These are phyloP conservation scores for Lactifluus subvellereus DNA, from an alignment of 768 basidiomycete genomes.

Conservation along the genomic window DNA sequence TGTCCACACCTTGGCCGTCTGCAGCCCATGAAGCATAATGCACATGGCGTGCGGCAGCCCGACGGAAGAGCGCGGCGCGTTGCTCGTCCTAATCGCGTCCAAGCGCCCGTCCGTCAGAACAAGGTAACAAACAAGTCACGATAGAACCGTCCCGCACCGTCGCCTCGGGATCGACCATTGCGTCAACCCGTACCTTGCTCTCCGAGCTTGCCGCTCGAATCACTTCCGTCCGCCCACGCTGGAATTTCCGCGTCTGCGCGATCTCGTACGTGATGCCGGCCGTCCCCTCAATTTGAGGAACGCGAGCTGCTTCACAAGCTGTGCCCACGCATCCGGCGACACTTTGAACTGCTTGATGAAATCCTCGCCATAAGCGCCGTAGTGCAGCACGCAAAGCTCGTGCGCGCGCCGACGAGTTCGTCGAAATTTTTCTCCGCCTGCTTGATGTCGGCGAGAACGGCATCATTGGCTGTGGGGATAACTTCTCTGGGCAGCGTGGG, in stretches of 20 bases:
- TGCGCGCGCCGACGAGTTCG: conserved; percentile 62
- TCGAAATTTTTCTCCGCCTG: conserved; percentile 66
- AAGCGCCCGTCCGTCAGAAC: neutral
- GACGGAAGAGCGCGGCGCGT: conserved; percentile 62
- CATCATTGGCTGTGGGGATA: conserved; percentile 57
- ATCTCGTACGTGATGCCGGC: conserved; percentile 88
- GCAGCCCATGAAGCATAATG: conserved; percentile 89
- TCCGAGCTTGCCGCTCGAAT: conserved; percentile 82
- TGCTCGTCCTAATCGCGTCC: conserved; percentile 41
- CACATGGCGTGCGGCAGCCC: conserved; percentile 73
- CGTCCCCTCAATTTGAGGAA: conserved; percentile 79
- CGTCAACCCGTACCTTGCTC: conserved; percentile 78
- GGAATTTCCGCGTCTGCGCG: conserved; percentile 89
- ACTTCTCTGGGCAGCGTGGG: conserved; percentile 54
- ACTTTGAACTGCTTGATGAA: conserved; percentile 75
- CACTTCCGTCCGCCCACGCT: conserved; percentile 90
- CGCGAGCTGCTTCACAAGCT: conserved; percentile 93
- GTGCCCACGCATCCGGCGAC: conserved; percentile 93
- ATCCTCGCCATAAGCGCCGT: conserved; percentile 68
- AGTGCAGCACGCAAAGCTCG: conserved; percentile 48
- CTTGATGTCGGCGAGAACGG: conserved; percentile 47
- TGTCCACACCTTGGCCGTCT: conserved; percentile 90
- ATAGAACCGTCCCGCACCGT: conserved; percentile 35
- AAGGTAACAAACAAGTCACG: neutral
- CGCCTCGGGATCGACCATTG: conserved; percentile 64